These are phyloP conservation scores for Croton setiger DNA, from an alignment of 441 rosid genomes.

Conservation along the genomic window DNA sequence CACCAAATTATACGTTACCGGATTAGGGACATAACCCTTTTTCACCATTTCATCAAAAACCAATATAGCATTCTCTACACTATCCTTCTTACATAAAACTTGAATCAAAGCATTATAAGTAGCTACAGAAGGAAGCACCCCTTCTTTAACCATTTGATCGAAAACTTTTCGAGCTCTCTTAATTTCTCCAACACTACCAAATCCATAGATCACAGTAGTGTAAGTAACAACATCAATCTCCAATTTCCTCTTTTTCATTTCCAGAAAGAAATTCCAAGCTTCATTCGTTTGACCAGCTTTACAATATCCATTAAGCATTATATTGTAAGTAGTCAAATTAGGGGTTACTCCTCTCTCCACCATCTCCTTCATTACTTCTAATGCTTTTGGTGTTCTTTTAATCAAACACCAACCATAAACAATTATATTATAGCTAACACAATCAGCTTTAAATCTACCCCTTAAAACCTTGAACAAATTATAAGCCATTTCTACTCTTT, in stretches of 20 bases:
- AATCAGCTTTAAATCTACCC: conserved; percentile 66
- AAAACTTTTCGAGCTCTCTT: conserved; percentile 60
- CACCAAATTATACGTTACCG: conserved; percentile 61
- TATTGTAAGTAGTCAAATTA: conserved; percentile 61
- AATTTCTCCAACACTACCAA: conserved; percentile 71
- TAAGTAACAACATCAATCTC: conserved; percentile 75
- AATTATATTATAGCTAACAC: conserved; percentile 68
- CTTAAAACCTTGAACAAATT: conserved; percentile 56
- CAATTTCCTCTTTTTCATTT: conserved; percentile 83
- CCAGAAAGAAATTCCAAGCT: conserved; percentile 78
- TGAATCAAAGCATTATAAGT: conserved; percentile 90
- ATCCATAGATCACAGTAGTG: conserved; percentile 73
- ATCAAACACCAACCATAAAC: conserved; percentile 90
- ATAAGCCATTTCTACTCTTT: conserved; percentile 70
- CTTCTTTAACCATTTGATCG: conserved; percentile 61
- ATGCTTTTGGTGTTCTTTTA: conserved; percentile 70
- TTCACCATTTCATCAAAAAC: conserved; percentile 77
- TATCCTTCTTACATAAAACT: conserved; percentile 85
- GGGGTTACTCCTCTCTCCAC: conserved; percentile 64
- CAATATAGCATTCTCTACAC: conserved; percentile 60
- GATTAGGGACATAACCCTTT: conserved; percentile 70
- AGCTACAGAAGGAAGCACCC: conserved; percentile 80
- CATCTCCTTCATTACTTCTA: conserved; percentile 79
- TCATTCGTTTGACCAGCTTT: conserved; percentile 72
- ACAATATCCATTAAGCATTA: conserved; percentile 75